These are phyloP conservation scores for Bipolaris victoriae DNA, from an alignment of 2,329 filamentous ascomycete species.

Conservation along the genomic window DNA sequence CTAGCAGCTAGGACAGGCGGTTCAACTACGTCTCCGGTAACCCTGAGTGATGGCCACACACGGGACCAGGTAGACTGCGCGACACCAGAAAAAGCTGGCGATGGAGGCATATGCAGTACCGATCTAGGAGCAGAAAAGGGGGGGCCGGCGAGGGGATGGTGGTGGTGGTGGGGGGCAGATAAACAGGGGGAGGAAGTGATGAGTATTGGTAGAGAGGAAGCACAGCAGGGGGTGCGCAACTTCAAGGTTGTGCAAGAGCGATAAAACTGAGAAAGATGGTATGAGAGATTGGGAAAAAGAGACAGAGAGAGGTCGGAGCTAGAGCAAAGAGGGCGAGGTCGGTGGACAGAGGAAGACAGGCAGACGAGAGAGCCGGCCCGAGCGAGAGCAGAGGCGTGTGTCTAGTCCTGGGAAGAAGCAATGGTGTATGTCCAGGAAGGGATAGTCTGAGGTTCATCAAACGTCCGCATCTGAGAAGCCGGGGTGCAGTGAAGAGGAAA, in stretches of 20 bases:
- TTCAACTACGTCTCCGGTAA: conserved; percentile 36
- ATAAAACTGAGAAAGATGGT: too few species aligned
- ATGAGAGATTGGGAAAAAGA: not conserved
- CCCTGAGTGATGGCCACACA: conserved; percentile 30
- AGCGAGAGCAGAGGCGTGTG: conserved; percentile 35
- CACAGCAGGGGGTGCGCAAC: conserved; percentile 41
- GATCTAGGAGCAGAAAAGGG: conserved; percentile 41
- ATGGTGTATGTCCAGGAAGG: conserved; percentile 38
- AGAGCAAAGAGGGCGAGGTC: not conserved
- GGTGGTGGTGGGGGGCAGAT: too few species aligned
- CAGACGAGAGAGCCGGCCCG: conserved; percentile 30
- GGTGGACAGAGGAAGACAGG: not conserved
- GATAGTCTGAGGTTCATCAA: conserved; percentile 39
- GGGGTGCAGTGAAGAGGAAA: conserved; percentile 37
- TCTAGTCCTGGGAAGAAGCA: conserved; percentile 35
- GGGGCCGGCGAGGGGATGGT: too few species aligned
- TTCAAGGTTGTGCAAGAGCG: conserved; percentile 32
- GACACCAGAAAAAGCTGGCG: conserved; percentile 37
- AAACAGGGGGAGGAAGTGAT: conserved; percentile 41
- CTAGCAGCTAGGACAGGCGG: conserved; percentile 44
- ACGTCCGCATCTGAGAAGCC: conserved; percentile 33
- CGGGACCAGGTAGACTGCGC: conserved; percentile 33
- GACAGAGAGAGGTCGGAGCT: not conserved
- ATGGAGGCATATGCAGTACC: conserved; percentile 37
- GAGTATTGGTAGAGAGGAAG: conserved; percentile 34